Base-by-base conservation (phyloP, 345 rosid species). In the Camelina neglecta region DNA sequence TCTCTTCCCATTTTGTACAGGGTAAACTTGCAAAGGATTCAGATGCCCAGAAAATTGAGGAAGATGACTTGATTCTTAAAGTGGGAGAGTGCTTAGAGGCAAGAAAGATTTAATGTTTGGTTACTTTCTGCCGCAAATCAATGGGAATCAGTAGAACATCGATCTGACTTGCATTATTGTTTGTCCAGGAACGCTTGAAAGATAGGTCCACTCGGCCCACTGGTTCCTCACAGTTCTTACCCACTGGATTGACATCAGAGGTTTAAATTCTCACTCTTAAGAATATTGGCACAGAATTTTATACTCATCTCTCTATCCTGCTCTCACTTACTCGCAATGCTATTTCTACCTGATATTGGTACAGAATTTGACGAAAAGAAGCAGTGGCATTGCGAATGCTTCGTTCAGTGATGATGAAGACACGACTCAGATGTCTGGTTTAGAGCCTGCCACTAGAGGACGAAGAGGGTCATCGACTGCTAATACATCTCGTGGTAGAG, bases 361-460 rank as follows among this genome's bases (percentile, higher is more conserved):
- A 50, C 79, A 95, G 99, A 86, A 65, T 62, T 78, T 83, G 80
- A 82, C 75, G 58, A 86, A 77, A 82, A 82, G 61, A 69, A 57
- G 84, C 69, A 73, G 87, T 50, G 89, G 89, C 79, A 65, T 81
- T 33, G 85, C 81, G 74, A 85, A 74, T 84, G 82, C 90, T 50
- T 85, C 97, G 35, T 92, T 95, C 72, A 95, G 97, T 26, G 99
- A 95, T 57, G 99, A 95, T 66, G 99, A 95, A 71, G 97, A 95
- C 74, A 80, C 86, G 16, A 72, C 83, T 29, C 87, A 80, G 75
- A 60, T 85, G 62, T 75, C 88, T 39, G 83, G 82, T 54, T 84
- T 81, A 67, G 85, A 63, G 63, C 79, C 85, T 65, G 63, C 87
- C 54, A 51, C 86, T 62, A 86, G 86, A 84, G 89, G 90, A 66